These are phyloP conservation scores for Bathelium albidoporum DNA, from an alignment of 495 filamentous ascomycete genomes.

Conservation along the genomic window DNA sequence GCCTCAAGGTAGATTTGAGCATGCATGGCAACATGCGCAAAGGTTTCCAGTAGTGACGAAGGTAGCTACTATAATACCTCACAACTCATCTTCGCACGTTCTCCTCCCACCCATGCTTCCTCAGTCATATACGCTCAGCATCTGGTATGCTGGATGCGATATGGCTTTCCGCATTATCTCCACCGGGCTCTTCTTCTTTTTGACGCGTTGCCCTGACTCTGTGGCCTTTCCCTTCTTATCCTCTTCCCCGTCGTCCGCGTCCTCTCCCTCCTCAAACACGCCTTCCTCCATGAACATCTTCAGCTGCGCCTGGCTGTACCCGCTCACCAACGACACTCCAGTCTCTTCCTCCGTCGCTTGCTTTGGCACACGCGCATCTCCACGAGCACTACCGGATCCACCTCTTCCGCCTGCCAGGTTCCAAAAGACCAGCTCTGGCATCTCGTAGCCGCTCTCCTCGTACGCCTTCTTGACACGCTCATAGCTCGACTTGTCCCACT, in stretches of 20 bases:
- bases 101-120: too few species aligned
- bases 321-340: conserved; percentile 35
- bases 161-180: conserved; percentile 33
- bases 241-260: conserved; percentile 18
- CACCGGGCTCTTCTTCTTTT: conserved; percentile 32
- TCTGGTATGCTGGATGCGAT: conserved; percentile 32
- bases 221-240: too few species aligned
- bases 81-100: too few species aligned
- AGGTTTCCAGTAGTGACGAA: too few species aligned
- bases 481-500: conserved; percentile 19
- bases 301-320: conserved; percentile 39
- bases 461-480: conserved; percentile 34
- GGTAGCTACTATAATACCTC: too few species aligned
- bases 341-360: conserved; percentile 29
- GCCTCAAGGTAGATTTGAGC: too few species aligned
- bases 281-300: conserved; percentile 40
- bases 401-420: conserved; percentile 35
- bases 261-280: conserved; percentile 18
- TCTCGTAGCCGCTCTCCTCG: conserved; percentile 35
- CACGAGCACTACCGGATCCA: conserved; percentile 11
- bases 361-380: conserved; percentile 28
- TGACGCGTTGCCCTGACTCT: too few species aligned
- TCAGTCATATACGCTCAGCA: conserved; percentile 38
- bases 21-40: too few species aligned
- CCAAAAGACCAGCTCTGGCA: conserved; percentile 43